Evolutionary conservation across 257 asterid genomes (phyloP).

Genomic region (Nicotiana sylvestris): DNA sequence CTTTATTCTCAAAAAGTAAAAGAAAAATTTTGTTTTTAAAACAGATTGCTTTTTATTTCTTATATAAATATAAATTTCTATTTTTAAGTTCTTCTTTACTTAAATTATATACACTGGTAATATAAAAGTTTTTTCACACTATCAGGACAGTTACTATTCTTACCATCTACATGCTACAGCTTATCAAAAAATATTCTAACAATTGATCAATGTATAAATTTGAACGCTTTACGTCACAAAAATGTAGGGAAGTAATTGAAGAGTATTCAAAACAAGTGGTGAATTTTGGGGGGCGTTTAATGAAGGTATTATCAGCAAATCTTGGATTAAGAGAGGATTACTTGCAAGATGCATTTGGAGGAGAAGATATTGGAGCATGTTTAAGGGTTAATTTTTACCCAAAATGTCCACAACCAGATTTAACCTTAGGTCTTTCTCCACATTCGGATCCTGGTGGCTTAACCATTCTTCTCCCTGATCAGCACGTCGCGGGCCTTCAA

Average conservation of each 20-base stretch:
- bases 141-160: too few relatives aligned
- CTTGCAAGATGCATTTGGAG: slow-evolving; percentile 64
- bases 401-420: slow-evolving; percentile 74
- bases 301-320: slow-evolving; percentile 48
- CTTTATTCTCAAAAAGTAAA: too few relatives aligned
- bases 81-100: too few relatives aligned
- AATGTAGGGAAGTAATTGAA: slow-evolving; percentile 50
- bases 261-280: slow-evolving; percentile 61
- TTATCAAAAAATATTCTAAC: too few relatives aligned
- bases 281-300: slow-evolving; percentile 51
- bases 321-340: slow-evolving; percentile 49
- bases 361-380: slow-evolving; percentile 68
- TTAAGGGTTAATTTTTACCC: slow-evolving; percentile 81
- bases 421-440: slow-evolving; percentile 67
- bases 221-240: not conserved
- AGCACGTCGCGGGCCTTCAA: slow-evolving; percentile 70
- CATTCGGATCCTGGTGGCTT: slow-evolving; percentile 94
- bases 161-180: too few relatives aligned
- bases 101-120: too few relatives aligned
- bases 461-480: slow-evolving; percentile 69
- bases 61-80: too few relatives aligned
- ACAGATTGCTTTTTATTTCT: not conserved
- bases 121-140: too few relatives aligned
- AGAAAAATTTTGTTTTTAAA: not conserved
- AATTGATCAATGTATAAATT: too few relatives aligned